Evolutionary conservation across 495 filamentous ascomycete species (phyloP), one percentile per base, ranked within the genome.

Genomic region (Penicillium desertorum): DNA sequence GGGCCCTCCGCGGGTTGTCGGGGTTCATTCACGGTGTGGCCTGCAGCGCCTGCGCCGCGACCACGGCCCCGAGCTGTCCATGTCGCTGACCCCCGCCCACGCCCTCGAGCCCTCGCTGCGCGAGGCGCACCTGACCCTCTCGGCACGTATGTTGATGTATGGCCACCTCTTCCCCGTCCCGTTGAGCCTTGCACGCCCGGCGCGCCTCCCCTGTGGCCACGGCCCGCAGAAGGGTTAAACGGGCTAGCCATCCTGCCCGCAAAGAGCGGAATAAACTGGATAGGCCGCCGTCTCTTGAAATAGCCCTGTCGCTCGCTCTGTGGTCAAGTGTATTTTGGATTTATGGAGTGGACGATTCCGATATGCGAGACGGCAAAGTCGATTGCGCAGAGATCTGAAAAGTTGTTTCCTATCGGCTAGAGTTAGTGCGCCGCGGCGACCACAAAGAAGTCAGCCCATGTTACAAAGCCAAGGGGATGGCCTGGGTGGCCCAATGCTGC

Each of bases 161-260:
- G 62, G 2, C 48, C 62, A 56, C 74, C 73, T 54, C 73, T 66
- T 43, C 73, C 73, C 52, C 65, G 63, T 7, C 63, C 61, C 20
- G 46, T 20, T 8, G 59, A 43, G 49, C 56, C 59, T 47, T 66
- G 47, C 36, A 62, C 45, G 27, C 42, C 46, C 17, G 30, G 43
- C 41, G 39, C 51, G 23, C 64, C 71, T 62, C 65, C 65, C 59
- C 60, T 66, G 56, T 72, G 70, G 56, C 63, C 59, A 32, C 69
- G 59, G 51, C 37, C 69, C 54, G 57, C 58, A 58, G 72, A 76
- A 29, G 71, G 66, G 58, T 68, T 72, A 34, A 72, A 61, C 46
- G 73, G 67, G 53, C 62, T 67, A 57, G 73, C 67, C 75, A 77
- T 77, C 55, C 63, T 74, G 63, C 62, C 71, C 66, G 62, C 63